These are phyloP conservation scores for Gracilaria gracilis DNA, from an alignment of 23 red algal species.

Conservation along the genomic window DNA sequence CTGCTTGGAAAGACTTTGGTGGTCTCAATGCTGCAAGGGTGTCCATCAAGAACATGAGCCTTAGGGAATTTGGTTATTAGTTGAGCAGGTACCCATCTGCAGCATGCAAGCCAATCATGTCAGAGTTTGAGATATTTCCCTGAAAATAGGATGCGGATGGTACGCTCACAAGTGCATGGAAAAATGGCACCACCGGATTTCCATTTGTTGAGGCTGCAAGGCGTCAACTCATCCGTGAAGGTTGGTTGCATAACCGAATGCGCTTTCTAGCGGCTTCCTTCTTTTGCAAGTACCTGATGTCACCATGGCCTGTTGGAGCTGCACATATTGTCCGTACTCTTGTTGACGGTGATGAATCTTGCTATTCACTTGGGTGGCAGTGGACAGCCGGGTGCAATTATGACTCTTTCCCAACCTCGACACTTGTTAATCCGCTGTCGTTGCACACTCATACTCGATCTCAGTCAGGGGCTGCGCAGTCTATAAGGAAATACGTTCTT, in stretches of 20 bases:
- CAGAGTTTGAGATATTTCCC: constrained; percentile 87
- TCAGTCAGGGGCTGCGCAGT: constrained; percentile 64
- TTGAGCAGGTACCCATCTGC: constrained; percentile 79
- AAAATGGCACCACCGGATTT: constrained; percentile 87
- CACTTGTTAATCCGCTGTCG: constrained; percentile 89
- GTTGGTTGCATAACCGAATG: constrained; percentile 95
- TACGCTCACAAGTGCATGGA: constrained; percentile 46
- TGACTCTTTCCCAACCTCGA: constrained; percentile 84
- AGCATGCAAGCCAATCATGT: constrained; percentile 75
- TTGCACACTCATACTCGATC: constrained; percentile 49
- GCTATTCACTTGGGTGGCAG: constrained; percentile 92
- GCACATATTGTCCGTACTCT: constrained; percentile 75
- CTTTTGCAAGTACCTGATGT: constrained; percentile 88
- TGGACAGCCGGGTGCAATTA: constrained; percentile 91
- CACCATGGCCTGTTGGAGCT: constrained; percentile 91
- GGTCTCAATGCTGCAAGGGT: constrained; percentile 60
- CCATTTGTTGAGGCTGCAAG: constrained; percentile 98
- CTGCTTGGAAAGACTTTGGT: background rate
- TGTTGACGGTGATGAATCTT: constrained; percentile 91
- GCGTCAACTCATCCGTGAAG: constrained; percentile 83
- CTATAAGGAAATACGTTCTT: constrained; percentile 83
- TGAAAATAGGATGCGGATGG: constrained; percentile 72
- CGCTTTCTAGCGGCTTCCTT: constrained; percentile 92
- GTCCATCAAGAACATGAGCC: constrained; percentile 92
- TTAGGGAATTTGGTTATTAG: constrained; percentile 95